Conservation (phyloP, 73 alveolate species). For the Breviolum minutum region DNA sequence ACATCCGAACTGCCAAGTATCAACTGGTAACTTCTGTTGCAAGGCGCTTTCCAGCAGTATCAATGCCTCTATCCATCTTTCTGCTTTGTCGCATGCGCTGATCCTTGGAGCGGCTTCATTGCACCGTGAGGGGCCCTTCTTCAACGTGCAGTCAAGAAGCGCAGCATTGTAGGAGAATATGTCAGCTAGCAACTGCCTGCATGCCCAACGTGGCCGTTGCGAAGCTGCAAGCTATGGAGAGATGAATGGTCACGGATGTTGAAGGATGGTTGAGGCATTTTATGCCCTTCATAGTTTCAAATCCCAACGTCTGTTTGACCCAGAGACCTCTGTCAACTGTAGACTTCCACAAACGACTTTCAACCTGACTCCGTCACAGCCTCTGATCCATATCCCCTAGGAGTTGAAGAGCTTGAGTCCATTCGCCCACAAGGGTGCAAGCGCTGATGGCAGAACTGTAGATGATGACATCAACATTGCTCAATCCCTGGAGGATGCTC, state of each 20-base stretch:
- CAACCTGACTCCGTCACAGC: not conserved
- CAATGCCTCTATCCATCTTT: constrained; percentile 20
- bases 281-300: no score
- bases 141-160: not conserved
- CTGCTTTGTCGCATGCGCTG: constrained; percentile 25
- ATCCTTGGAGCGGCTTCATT: not conserved
- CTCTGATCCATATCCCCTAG: not conserved
- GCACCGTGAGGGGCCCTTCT: not conserved
- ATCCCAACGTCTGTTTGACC: no score
- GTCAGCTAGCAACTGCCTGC: constrained; percentile 13
- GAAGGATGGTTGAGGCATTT: no score
- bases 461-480: not conserved
- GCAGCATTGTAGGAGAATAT: constrained; percentile 24
- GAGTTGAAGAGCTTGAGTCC: not conserved
- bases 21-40: not conserved
- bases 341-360: not conserved
- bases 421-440: not conserved
- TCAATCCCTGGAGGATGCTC: no score
- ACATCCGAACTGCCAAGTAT: not conserved
- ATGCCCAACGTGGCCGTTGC: no score
- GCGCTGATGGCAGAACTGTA: constrained; percentile 38
- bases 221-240: no score
- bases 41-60: not conserved
- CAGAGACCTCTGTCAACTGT: not conserved
- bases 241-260: no score